These are phyloP conservation scores for Penicillium sp. DNA, from an alignment of 2,329 filamentous ascomycete genomes.

Conservation along the genomic window DNA sequence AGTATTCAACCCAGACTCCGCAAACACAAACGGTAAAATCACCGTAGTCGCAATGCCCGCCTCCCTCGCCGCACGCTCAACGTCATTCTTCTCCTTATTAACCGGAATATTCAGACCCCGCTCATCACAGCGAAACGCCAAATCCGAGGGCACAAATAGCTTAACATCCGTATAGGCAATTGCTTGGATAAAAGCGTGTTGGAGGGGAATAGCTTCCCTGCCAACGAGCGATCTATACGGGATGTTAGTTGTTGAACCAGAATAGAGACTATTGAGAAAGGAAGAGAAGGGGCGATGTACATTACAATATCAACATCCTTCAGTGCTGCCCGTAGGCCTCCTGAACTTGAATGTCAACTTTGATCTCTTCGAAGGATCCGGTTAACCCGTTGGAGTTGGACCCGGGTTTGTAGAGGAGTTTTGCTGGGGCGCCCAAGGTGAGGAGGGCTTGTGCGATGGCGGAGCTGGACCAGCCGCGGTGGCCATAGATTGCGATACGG, in stretches of 20 bases:
- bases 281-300: too few relatives aligned
- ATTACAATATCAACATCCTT: slow-evolving; percentile 24
- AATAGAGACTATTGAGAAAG: too few relatives aligned
- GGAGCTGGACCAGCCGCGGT: slow-evolving; percentile 21
- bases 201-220: slow-evolving; percentile 10
- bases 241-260: too few relatives aligned
- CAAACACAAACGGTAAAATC: slow-evolving; percentile 16
- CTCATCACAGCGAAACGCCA: slow-evolving; percentile 13
- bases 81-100: slow-evolving; percentile 11
- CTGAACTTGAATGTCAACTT: slow-evolving; percentile 17
- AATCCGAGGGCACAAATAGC: slow-evolving; percentile 21
- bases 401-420: slow-evolving; percentile 16
- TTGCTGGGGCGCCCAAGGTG: slow-evolving; percentile 17
- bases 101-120: slow-evolving; percentile 12
- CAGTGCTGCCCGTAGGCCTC: slow-evolving; percentile 8
- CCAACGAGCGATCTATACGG: slow-evolving; percentile 22
- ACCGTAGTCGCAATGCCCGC: slow-evolving; percentile 20
- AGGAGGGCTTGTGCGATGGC: slow-evolving; percentile 14
- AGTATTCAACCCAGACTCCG: slow-evolving; percentile 17
- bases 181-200: slow-evolving; percentile 18
- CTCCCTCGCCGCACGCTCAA: slow-evolving; percentile 13
- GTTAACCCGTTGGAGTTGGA: slow-evolving; percentile 16
- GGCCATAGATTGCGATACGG: slow-evolving; percentile 25
- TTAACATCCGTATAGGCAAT: slow-evolving; percentile 20
- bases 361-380: slow-evolving; percentile 3